These are phyloP conservation scores for Backusella morwellensis DNA, from an alignment of 192 early-diverging fungal species.

Conservation along the genomic window DNA sequence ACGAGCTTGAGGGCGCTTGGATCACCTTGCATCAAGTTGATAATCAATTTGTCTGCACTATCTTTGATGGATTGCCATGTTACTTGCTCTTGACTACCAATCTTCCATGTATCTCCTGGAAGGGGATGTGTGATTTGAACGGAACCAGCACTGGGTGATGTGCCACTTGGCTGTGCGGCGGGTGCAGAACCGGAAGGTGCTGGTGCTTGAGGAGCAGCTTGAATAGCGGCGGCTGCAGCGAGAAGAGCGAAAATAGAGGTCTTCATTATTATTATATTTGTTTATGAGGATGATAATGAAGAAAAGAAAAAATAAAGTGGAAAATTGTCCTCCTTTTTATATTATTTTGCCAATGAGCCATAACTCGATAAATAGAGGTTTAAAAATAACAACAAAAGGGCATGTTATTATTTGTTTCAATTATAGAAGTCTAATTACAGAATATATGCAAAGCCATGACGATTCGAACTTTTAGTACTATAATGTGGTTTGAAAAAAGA, in stretches of 20 bases:
- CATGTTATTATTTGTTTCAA: not conserved
- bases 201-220: not conserved
- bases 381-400: not conserved
- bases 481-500: not conserved
- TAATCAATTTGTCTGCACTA: constrained; percentile 11
- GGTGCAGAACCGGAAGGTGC: not conserved
- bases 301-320: not conserved
- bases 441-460: not conserved
- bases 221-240: not conserved
- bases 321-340: not conserved
- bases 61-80: constrained; percentile 9
- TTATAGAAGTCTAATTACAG: constrained; percentile 1
- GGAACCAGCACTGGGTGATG: not conserved
- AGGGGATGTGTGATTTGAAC: constrained; percentile 22
- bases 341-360: not conserved
- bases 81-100: constrained; percentile 10
- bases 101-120: constrained; percentile 17
- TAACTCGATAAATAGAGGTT: not conserved
- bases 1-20: constrained; percentile 13
- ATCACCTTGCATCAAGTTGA: constrained; percentile 24
- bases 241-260: constrained; percentile 1
- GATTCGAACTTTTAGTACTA: not conserved
- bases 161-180: not conserved
- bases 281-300: not conserved
- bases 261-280: not conserved